phyloP scores from a whole-genome alignment of 495 filamentous ascomycete genomes.

The Penicillium lividum region DNA sequence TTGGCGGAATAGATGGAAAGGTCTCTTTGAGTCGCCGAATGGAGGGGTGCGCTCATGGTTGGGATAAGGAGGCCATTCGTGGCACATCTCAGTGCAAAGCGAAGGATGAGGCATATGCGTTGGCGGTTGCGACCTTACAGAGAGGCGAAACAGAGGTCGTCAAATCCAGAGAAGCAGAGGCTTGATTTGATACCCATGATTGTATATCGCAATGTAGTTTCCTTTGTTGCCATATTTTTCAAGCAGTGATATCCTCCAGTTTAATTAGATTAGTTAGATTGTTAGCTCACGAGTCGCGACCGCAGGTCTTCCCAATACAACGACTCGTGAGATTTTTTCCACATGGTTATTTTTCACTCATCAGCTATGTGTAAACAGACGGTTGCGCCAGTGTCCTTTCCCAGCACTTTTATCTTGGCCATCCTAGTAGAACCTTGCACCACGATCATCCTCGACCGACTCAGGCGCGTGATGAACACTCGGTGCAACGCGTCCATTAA shows the following conservation, averaged over 20 bases:
- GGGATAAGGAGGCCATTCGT: slow-evolving; percentile 35
- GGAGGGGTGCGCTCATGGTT: slow-evolving; percentile 45
- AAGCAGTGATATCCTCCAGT: not conserved
- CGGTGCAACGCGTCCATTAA: not conserved
- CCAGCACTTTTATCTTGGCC: too few relatives aligned
- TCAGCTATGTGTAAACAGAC: too few relatives aligned
- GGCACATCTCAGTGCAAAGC: slow-evolving; percentile 32
- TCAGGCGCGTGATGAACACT: not conserved
- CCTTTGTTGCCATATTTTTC: not conserved
- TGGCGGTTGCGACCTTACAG: slow-evolving; percentile 30
- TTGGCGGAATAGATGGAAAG: slow-evolving; percentile 30
- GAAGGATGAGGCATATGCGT: slow-evolving; percentile 37
- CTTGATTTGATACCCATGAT: slow-evolving; percentile 19
- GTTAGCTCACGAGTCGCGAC: too few relatives aligned
- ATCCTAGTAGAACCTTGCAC: not conserved
- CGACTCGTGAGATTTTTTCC: not conserved
- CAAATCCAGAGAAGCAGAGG: not conserved
- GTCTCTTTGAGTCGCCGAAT: slow-evolving; percentile 38
- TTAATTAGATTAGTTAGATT: not conserved
- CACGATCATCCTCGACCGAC: not conserved
- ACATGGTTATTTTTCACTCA: not conserved
- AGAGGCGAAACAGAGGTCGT: not conserved
- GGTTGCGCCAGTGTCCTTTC: too few relatives aligned
- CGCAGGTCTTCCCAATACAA: not conserved
- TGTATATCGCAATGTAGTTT: not conserved